Evolutionary conservation across 1,284 basidiomycete genomes (phyloP), one percentile per base, ranked within the genome.

Genomic region (Neonothopanus nambi): DNA sequence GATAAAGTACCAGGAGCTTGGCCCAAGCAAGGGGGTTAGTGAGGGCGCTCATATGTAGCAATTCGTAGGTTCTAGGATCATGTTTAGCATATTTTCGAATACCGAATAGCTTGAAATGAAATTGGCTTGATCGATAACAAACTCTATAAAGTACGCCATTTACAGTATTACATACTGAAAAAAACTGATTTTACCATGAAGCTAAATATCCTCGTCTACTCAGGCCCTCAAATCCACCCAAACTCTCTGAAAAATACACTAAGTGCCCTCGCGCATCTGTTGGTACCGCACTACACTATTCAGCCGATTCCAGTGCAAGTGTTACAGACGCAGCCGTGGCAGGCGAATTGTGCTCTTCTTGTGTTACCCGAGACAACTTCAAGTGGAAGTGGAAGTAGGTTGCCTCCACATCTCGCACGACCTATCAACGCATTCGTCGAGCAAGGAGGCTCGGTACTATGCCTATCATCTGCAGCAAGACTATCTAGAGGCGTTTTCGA

Each of bases 131-230:
- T 33, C 30, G 30, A 33, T 33, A 33, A 33, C 30, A 33, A 33
- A 33, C n/a, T n/a, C n/a, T n/a, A 33, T 9, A 33, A 8, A 5
- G 30, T 33, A 28, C 26, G n/a, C n/a, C n/a, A n/a, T n/a, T n/a
- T n/a, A n/a, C n/a, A n/a, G n/a, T n/a, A n/a, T n/a, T n/a, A n/a
- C n/a, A n/a, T n/a, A n/a, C n/a, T n/a, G n/a, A n/a, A n/a, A 28
- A 5, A 28, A 28, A 28, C 5, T 5, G 26, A 28, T 33, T 33
- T 9, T 9, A 33, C 21, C 33, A 45, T 21, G 26, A 54, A 53
- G 51, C 89, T 91, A 85, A 85, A 93, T 70, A 87, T 94, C 17
- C 80, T 94, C 53, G 81, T 93, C 39, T 93, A 92, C 68, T 77
- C 87, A 42, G 89, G 87, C 3, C 82, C 87, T 20, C 87, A 91